These are phyloP conservation scores for Eimeria sp. DNA, from an alignment of 169 alveolate genomes.

Conservation along the genomic window DNA sequence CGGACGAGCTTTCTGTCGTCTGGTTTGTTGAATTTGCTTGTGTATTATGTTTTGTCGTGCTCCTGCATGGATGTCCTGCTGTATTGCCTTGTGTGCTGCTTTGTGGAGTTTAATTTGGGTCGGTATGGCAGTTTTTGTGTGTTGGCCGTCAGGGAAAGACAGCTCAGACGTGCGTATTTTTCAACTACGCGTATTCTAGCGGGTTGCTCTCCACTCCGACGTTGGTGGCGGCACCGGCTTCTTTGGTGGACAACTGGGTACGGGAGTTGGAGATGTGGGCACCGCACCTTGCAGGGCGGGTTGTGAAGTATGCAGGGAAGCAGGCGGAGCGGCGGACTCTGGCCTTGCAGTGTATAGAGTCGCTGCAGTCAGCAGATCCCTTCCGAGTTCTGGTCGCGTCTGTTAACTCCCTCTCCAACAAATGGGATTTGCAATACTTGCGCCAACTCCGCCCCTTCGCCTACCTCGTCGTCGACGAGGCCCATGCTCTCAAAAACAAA, in stretches of 20 bases:
- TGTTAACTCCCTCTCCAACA: conserved; percentile 74
- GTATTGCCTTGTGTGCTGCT: neutral
- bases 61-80: neutral
- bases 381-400: conserved; percentile 61
- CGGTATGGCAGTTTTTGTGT: neutral
- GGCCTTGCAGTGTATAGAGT: conserved; percentile 69
- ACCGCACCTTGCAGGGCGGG: conserved; percentile 88
- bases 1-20: too few species aligned
- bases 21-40: neutral
- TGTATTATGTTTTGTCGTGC: neutral
- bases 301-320: conserved; percentile 87
- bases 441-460: conserved; percentile 84
- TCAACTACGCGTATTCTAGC: conserved; percentile 81
- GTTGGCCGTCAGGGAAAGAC: conserved; percentile 81
- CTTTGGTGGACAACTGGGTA: conserved; percentile 91
- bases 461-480: conserved; percentile 96
- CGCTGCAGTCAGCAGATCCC: conserved; percentile 19
- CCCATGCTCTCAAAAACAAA: conserved; percentile 95
- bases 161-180: conserved; percentile 84
- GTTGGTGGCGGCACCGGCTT: conserved; percentile 90
- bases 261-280: conserved; percentile 90
- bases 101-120: neutral
- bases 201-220: conserved; percentile 83
- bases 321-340: conserved; percentile 80
- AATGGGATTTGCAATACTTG: conserved; percentile 77